Percentiles rank a stretch among this genome's conserved stretches.
These are phyloP conservation scores for Kodamaea leandrae DNA, from an alignment of 805 yeast species.

Conservation along the genomic window DNA sequence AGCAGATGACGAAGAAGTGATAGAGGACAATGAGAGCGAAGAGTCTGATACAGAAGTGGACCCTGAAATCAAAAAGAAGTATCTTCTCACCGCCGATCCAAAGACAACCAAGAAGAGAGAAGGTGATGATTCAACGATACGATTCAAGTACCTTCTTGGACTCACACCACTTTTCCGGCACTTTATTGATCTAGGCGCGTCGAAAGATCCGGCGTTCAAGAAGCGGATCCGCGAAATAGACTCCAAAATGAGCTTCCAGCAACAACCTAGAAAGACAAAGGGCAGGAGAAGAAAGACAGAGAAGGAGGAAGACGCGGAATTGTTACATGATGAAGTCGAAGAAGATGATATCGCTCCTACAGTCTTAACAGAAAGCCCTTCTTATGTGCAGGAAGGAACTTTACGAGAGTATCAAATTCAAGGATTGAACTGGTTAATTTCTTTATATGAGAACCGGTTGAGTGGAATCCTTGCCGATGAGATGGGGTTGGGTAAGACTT, in stretches of 20 bases:
- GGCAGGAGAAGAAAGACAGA: slow-evolving; percentile 81
- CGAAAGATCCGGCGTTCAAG: slow-evolving; percentile 72
- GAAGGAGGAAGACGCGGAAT: slow-evolving; percentile 93
- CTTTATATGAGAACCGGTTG: slow-evolving; percentile 80
- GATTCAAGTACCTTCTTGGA: slow-evolving; percentile 78
- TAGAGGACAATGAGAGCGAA: slow-evolving; percentile 17
- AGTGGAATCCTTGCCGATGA: slow-evolving; percentile 97
- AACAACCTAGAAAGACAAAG: slow-evolving; percentile 19
- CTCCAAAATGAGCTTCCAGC: slow-evolving; percentile 41
- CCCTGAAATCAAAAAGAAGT: slow-evolving; percentile 35
- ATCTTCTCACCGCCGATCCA: slow-evolving; percentile 52
- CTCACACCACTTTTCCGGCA: slow-evolving; percentile 85
- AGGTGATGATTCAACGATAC: slow-evolving; percentile 64
- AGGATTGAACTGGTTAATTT: slow-evolving; percentile 92
- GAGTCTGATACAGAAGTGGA: slow-evolving; percentile 6
- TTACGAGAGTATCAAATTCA: slow-evolving; percentile 91
- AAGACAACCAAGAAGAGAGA: slow-evolving; percentile 51
- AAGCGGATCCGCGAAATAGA: slow-evolving; percentile 58
- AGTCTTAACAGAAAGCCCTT: slow-evolving; percentile 83
- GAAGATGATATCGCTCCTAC: slow-evolving; percentile 50
- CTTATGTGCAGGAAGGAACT: slow-evolving; percentile 64
- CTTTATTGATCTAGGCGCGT: slow-evolving; percentile 77
- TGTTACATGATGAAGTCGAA: slow-evolving; percentile 75
- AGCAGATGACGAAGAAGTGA: slow-evolving; percentile 19
- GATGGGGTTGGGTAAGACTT: slow-evolving; percentile 96